Evolutionary conservation across 768 basidiomycete genomes (phyloP).

Genomic region (Pulveroboletus sp.): DNA sequence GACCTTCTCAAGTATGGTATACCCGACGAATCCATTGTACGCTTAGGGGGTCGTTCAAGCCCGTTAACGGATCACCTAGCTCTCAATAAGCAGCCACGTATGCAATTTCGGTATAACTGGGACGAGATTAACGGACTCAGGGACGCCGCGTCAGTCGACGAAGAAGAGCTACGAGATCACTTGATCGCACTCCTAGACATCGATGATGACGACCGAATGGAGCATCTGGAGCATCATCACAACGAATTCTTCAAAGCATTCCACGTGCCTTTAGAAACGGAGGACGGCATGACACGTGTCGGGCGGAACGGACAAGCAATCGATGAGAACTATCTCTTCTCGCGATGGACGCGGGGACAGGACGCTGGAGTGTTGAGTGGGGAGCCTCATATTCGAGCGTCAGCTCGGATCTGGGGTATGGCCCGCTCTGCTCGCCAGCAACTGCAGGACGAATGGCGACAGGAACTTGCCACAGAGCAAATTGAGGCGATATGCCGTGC

Average conservation of each 20-base stretch:
- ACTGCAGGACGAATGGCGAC: conserved; percentile 32
- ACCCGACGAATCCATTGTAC: conserved; percentile 44
- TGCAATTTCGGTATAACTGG: background rate
- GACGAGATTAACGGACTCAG: conserved; percentile 16
- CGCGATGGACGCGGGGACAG: conserved; percentile 42
- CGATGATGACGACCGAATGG: conserved; percentile 31
- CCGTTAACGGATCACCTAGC: conserved; percentile 41
- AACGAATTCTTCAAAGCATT: conserved; percentile 43
- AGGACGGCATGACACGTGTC: conserved; percentile 44
- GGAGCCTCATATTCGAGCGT: conserved; percentile 22
- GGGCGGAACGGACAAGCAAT: conserved; percentile 40
- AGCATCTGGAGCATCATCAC: conserved; percentile 45
- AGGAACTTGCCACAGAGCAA: conserved; percentile 30
- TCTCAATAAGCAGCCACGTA: conserved; percentile 28
- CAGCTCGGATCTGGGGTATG: conserved; percentile 40
- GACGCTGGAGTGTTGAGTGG: conserved; percentile 42
- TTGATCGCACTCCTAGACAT: conserved; percentile 15
- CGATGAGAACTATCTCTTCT: conserved; percentile 39
- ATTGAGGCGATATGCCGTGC: conserved; percentile 29
- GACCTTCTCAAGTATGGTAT: conserved; percentile 58
- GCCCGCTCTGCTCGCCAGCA: conserved; percentile 23
- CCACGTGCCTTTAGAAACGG: conserved; percentile 30
- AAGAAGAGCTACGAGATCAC: conserved; percentile 16
- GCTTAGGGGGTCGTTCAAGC: conserved; percentile 54
- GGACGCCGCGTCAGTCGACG: conserved; percentile 35